Evolutionary conservation across 257 asterid species (phyloP), one percentile per base, ranked within the genome.

Genomic region (Gardenia jasminoides): DNA sequence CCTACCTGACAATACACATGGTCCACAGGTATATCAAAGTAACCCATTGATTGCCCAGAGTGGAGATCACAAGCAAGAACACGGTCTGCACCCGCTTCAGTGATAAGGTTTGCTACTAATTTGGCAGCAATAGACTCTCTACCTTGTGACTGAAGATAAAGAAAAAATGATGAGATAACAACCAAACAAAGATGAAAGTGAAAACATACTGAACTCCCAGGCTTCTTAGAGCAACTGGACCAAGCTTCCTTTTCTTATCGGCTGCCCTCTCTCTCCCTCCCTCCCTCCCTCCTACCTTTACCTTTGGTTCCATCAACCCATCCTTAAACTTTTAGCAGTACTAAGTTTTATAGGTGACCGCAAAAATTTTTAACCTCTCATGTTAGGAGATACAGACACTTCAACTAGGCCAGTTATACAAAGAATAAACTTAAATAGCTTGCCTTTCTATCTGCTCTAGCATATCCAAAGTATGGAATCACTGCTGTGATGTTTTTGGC

Each of bases 21-120:
- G 83, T 93, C 98, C 88, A 93, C 98, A 0, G 98, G 98, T 82
- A 93, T 93, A 85, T 93, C 98, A 48, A 93, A 93, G 86, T 92
- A 92, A 79, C 98, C 98, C 94, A 93, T 90, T 82, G 98, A 90
- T 83, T 92, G 98, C 66, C 98, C 98, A 67, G 98, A 93, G 85
- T 93, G 98, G 77, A 93, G 93, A 86, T 93, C 98, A 88, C 97
- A 93, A 74, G 98, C 94, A 81, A 93, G 91, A 85, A 93, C 94
- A 64, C 98, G 94, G 86, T 93, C 93, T 26, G 97, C 98, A 64
- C 98, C 98, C 79, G 98, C 85, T 86, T 90, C 94, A 30, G 97
- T 93, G 67, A 93, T 92, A 72, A 92, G 90, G 84, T 93, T 93
- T 56, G 98, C 92, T 47, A 93, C 96, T 85, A 93, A 79, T 87